Evolutionary conservation across 208 protist species (phyloP), one percentile per base, ranked within the genome.

Genomic region (Trypanosoma vivax): DNA sequence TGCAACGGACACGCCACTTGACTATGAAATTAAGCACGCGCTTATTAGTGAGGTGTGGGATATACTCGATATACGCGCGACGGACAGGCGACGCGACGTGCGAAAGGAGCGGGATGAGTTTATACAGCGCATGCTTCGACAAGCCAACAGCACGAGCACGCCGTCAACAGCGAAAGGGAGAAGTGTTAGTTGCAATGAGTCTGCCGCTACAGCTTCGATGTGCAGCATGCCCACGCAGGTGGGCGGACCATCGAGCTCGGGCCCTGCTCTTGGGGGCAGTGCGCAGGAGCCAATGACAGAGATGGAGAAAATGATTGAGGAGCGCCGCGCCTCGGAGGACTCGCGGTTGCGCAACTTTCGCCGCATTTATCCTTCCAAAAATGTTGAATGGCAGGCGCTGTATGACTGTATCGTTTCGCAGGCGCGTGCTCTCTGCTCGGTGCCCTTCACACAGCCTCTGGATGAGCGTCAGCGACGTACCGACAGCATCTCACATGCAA

Each of bases 1-100:
- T 48, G 78, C 71, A 23, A 93, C 81, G 14, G 92, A 97, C 66
- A 96, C 94, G 18, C 77, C 79, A 24, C 71, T 98, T 2, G 96
- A 98, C 57, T 35, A 79, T 11, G 61, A 90, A 30, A 94, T 98
- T 57, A 98, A 98, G 66, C 75, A 79, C 35, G 68, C 68, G 21
- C 75, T 97, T 24, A 40, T 98, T n/a, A 58, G 34, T 4, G 86
- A 97, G 70, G 76, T 82, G 45, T 89, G 88, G 79, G 65, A 76
- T 47, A 90, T 97, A 45, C 60, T 97, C 31, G 76, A 94, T 54
- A 75, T 94, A 50, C 70, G 72, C 51, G 48, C 78, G 6, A 74
- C 68, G 18, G 89, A 96, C 42, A 68, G 76, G 43, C 66, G 73
- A 52, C 65, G 64, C 13, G 70, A 86, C 33, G 70, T 74, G 25